Conservation (phyloP, 2,329 filamentous ascomycete species). For the Ceratocystis alfenasii region DNA sequence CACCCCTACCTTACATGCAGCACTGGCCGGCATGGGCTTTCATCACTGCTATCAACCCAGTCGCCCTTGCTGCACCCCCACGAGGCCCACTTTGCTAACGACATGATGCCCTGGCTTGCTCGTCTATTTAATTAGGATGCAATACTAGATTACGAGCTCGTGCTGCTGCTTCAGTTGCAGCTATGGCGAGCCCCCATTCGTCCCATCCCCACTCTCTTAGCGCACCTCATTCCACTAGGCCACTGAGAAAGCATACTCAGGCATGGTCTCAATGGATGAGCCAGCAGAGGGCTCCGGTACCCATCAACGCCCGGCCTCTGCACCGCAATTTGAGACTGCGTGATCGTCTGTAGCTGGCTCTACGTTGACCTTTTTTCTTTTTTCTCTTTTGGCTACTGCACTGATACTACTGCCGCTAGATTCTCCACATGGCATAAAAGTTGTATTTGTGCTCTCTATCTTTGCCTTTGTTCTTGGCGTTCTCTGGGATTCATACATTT, state of each 20-base stretch:
- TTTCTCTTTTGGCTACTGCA: neutral
- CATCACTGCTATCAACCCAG: neutral
- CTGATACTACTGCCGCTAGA: neutral
- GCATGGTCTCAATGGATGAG: conserved; percentile 23
- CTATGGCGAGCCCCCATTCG: neutral
- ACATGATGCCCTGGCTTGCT: neutral
- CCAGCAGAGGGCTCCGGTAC: conserved; percentile 18
- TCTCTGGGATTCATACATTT: conserved; percentile 8
- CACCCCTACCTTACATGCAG: neutral
- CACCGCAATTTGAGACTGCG: conserved; percentile 10
- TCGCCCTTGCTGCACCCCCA: neutral
- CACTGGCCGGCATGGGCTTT: neutral
- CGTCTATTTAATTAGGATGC: neutral
- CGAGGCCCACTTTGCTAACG: neutral
- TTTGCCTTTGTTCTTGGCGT: conserved; percentile 3
- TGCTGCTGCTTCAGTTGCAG: conserved; percentile 26
- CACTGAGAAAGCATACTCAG: conserved; percentile 17
- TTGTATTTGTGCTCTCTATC: neutral
- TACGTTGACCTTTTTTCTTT: conserved; percentile 13
- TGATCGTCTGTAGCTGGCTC: neutral
- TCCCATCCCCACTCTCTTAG: neutral
- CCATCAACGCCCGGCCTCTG: conserved; percentile 15
- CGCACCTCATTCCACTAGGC: neutral
- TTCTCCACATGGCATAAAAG: neutral
- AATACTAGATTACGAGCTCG: neutral